Evolutionary conservation across 768 basidiomycete species (phyloP).

Genomic region (Xanthoconium purpureum): DNA sequence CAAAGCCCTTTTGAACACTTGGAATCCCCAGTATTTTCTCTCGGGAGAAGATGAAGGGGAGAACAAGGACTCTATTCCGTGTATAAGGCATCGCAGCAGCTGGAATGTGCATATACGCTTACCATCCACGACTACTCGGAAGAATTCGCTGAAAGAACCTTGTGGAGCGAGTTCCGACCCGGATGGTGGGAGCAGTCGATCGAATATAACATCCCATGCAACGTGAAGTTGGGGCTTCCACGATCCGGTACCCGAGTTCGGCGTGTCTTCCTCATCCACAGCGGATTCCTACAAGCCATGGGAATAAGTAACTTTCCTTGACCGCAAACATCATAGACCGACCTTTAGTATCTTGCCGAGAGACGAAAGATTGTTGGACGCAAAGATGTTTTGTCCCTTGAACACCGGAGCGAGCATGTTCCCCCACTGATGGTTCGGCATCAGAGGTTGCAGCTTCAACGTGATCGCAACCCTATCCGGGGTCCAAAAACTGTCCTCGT

Average conservation of each 20-base stretch:
- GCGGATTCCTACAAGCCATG: slow-evolving; percentile 48
- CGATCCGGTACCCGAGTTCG: slow-evolving; percentile 50
- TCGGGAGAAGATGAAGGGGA: slow-evolving; percentile 78
- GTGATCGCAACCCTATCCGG: slow-evolving; percentile 86
- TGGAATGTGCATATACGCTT: slow-evolving; percentile 20
- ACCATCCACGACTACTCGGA: slow-evolving; percentile 90
- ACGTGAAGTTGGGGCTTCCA: slow-evolving; percentile 94
- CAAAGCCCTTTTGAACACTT: slow-evolving; percentile 79
- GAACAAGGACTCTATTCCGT: slow-evolving; percentile 74
- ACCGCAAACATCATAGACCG: neutral
- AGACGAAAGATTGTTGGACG: slow-evolving; percentile 63
- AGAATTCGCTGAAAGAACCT: slow-evolving; percentile 87
- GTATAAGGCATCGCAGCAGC: neutral
- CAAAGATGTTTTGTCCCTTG: slow-evolving; percentile 68
- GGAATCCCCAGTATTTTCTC: slow-evolving; percentile 96
- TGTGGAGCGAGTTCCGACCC: slow-evolving; percentile 35
- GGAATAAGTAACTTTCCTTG: slow-evolving; percentile 7
- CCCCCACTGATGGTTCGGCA: slow-evolving; percentile 67
- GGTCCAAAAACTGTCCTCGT: slow-evolving; percentile 53
- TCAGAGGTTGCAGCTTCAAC: slow-evolving; percentile 60
- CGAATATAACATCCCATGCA: slow-evolving; percentile 83
- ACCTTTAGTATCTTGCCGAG: slow-evolving; percentile 84
- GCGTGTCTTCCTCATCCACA: slow-evolving; percentile 50
- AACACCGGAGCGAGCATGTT: slow-evolving; percentile 65
- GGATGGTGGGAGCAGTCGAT: slow-evolving; percentile 59